Evolutionary conservation across 2,329 filamentous ascomycete species (phyloP).

Genomic region (Diaporthe nobilis): DNA sequence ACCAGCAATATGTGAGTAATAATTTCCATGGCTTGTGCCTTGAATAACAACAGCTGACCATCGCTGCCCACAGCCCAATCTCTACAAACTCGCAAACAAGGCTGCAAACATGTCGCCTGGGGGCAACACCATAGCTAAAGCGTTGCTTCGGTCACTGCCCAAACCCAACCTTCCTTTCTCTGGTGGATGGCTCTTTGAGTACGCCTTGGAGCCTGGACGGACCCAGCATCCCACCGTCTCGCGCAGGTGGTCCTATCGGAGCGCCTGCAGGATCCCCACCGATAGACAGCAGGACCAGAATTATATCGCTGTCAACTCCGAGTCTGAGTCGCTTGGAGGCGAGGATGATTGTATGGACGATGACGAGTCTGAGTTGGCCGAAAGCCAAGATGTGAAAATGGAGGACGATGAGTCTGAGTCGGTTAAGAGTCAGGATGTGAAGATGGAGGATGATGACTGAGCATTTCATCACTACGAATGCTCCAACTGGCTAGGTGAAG

Average conservation of each 20-base stretch:
- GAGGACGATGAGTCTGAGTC: neutral
- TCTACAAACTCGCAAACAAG: neutral
- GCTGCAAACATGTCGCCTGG: neutral
- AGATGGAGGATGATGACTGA: neutral
- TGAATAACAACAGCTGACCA: neutral
- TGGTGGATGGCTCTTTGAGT: conserved; percentile 31
- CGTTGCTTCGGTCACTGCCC: conserved; percentile 8
- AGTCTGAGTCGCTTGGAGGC: neutral
- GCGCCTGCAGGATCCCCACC: neutral
- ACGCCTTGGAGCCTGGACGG: neutral
- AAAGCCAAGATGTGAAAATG: neutral
- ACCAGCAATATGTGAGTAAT: conserved; percentile 27
- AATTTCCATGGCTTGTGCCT: no score
- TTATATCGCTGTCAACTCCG: neutral
- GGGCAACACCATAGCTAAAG: neutral
- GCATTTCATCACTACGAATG: neutral
- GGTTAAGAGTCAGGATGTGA: neutral
- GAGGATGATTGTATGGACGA: neutral
- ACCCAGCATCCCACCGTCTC: neutral
- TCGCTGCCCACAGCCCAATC: neutral
- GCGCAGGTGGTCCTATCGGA: conserved; percentile 33
- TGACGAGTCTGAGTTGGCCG: neutral
- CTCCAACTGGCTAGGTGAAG: neutral
- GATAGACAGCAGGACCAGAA: neutral
- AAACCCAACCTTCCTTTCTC: neutral